phyloP scores from a whole-genome alignment of 768 basidiomycete species.

The Lyophyllum shimeji region DNA sequence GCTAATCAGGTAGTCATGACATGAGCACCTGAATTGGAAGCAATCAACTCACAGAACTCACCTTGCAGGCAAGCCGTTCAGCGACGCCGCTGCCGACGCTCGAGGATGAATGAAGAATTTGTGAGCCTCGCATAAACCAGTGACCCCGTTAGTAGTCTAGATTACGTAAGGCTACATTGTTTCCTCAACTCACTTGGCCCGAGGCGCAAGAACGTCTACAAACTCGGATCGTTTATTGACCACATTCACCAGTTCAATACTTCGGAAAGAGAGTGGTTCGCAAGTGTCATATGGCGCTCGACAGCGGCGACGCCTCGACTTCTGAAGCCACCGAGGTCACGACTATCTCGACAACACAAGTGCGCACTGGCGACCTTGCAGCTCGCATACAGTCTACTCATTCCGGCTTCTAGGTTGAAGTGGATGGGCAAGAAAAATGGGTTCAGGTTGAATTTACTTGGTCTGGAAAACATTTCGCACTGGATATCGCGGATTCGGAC shows the following conservation, averaged over 20 bases:
- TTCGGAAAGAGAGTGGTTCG: not conserved
- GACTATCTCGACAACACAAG: slow-evolving; percentile 1
- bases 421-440: slow-evolving; percentile 45
- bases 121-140: too few relatives aligned
- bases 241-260: not conserved
- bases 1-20: not conserved
- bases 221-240: not conserved
- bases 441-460: slow-evolving; percentile 68
- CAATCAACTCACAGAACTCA: not conserved
- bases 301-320: slow-evolving; percentile 1
- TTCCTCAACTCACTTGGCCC: not conserved
- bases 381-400: not conserved
- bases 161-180: not conserved
- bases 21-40: not conserved
- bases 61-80: not conserved
- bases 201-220: not conserved
- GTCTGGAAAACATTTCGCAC: slow-evolving; percentile 64
- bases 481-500: slow-evolving; percentile 77
- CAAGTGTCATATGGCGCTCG: not conserved
- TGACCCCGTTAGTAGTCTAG: too few relatives aligned
- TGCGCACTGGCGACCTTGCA: not conserved
- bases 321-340: not conserved
- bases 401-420: not conserved
- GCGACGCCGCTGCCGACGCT: not conserved
- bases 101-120: not conserved